These are phyloP conservation scores for Novakomyces olei DNA, from an alignment of 805 yeast species.

Conservation along the genomic window DNA sequence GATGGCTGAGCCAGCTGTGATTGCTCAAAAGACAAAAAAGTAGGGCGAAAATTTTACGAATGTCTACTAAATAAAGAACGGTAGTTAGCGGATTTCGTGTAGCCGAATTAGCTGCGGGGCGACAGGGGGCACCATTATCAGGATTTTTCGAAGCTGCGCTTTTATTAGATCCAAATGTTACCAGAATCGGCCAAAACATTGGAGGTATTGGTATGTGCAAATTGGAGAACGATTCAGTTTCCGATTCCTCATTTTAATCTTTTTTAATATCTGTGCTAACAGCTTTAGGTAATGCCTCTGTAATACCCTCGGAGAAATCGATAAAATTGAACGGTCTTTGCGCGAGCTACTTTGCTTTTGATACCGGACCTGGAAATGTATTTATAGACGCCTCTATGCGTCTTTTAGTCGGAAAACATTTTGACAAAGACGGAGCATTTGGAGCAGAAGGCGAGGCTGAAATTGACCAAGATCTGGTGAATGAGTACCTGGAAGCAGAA, in stretches of 20 bases:
- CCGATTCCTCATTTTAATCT: too few species aligned
- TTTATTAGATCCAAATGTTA: slow-evolving; percentile 11
- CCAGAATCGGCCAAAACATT: slow-evolving; percentile 13
- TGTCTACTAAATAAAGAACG: too few species aligned
- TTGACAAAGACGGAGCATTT: slow-evolving; percentile 13
- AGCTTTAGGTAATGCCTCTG: slow-evolving; percentile 13
- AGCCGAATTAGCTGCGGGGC: slow-evolving; percentile 13
- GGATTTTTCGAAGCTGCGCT: slow-evolving; percentile 14
- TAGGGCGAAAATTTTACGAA: too few species aligned
- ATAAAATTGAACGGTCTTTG: too few species aligned
- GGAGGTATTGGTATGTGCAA: slow-evolving; percentile 16
- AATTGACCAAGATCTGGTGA: slow-evolving; percentile 12
- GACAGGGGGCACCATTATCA: slow-evolving; percentile 15
- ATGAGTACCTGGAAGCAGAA: slow-evolving; percentile 9
- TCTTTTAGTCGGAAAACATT: slow-evolving; percentile 12
- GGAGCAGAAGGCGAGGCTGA: slow-evolving; percentile 13
- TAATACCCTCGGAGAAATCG: slow-evolving; percentile 12
- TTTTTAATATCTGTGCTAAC: too few species aligned
- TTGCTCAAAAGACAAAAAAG: too few species aligned
- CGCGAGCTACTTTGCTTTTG: slow-evolving; percentile 14
- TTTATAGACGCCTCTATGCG: slow-evolving; percentile 15
- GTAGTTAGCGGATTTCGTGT: slow-evolving; percentile 13
- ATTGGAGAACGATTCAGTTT: too few species aligned
- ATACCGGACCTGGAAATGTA: slow-evolving; percentile 15
- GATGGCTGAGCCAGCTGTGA: slow-evolving; percentile 12